phyloP scores from a whole-genome alignment of 1,139 yeast species.

The Geotrichum phurueaensis region DNA sequence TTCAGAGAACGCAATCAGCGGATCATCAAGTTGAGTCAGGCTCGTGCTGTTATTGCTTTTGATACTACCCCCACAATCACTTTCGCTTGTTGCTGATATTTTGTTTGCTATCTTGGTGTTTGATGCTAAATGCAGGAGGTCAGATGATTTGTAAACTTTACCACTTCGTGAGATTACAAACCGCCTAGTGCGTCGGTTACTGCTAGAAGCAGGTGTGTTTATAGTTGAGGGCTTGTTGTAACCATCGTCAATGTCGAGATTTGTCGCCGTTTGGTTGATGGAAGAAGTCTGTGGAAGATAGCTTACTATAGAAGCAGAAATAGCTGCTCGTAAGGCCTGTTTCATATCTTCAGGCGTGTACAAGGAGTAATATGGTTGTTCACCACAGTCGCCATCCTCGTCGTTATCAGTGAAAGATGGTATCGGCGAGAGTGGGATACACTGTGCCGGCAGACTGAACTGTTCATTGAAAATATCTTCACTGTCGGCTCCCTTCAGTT shows the following conservation, averaged over 20 bases:
- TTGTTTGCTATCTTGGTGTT: not conserved
- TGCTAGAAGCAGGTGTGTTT: not conserved
- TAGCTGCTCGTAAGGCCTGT: not conserved
- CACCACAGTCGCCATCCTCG: not conserved
- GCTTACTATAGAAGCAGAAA: not conserved
- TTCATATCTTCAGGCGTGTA: not conserved
- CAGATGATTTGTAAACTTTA: not conserved
- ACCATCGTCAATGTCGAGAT: not conserved
- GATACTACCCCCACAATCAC: not conserved
- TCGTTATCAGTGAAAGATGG: not conserved
- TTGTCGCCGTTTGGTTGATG: not conserved
- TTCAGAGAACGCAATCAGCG: not conserved
- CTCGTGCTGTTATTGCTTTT: not conserved
- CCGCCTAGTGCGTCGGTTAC: not conserved
- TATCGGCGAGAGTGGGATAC: not conserved
- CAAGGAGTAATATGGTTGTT: not conserved
- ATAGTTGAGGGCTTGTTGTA: not conserved
- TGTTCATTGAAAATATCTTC: not conserved
- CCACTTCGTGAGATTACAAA: not conserved
- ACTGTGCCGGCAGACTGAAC: not conserved
- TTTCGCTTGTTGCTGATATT: not conserved
- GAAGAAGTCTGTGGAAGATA: not conserved
- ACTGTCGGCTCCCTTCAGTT: not conserved
- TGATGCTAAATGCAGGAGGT: not conserved
- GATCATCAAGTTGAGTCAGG: not conserved